These are phyloP conservation scores for Oryza officinalis DNA, from an alignment of 176 grass and related monocot species.

Conservation along the genomic window DNA sequence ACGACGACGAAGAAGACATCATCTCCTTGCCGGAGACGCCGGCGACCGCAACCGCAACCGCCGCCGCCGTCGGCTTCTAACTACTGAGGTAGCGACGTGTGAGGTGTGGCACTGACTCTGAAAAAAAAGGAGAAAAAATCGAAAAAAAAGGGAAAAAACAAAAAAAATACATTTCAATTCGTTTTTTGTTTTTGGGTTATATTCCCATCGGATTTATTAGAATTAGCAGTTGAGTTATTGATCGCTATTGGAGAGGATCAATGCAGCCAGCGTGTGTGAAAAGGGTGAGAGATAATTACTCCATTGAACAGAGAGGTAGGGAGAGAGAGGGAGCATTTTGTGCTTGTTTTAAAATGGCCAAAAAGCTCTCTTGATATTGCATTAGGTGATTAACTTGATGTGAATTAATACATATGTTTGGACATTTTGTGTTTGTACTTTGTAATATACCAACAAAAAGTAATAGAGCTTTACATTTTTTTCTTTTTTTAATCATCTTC, in stretches of 20 bases:
- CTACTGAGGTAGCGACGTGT: neutral
- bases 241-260: slow-evolving; percentile 33
- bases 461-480: slow-evolving; percentile 18
- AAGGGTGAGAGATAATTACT: neutral
- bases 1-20: slow-evolving; percentile 40
- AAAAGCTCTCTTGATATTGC: slow-evolving; percentile 38
- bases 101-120: slow-evolving; percentile 14
- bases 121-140: neutral
- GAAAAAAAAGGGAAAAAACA: neutral
- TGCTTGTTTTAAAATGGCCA: slow-evolving; percentile 57
- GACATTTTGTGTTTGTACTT: neutral
- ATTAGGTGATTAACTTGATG: slow-evolving; percentile 30
- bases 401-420: slow-evolving; percentile 16
- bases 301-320: slow-evolving; percentile 13
- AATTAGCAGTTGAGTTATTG: slow-evolving; percentile 35
- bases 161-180: neutral
- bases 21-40: slow-evolving; percentile 47
- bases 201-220: neutral
- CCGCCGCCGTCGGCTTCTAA: slow-evolving; percentile 45
- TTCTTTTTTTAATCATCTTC: neutral
- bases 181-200: neutral
- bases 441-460: slow-evolving; percentile 44
- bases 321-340: slow-evolving; percentile 16
- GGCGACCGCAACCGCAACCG: slow-evolving; percentile 11
- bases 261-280: slow-evolving; percentile 5